Evolutionary conservation across 2,329 filamentous ascomycete species (phyloP), one percentile per base, ranked within the genome.

Genomic region (Xylaria sp.): DNA sequence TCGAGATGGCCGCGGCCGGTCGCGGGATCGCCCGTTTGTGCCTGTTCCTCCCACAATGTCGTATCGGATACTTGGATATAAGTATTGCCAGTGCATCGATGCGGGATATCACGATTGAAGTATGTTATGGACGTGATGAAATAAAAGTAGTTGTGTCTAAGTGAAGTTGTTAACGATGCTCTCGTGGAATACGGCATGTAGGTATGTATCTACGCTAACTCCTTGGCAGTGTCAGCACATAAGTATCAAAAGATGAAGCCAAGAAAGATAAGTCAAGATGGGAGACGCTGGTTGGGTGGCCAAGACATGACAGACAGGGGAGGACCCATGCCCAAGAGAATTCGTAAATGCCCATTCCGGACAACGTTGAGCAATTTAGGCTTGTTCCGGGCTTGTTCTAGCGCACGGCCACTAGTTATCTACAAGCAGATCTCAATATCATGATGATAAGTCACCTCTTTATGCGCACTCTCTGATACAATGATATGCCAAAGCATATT

Each of bases 1-100:
- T 77, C 33, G 53, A 38, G 33, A 20, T 67, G 69, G 70, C 68
- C 72, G 49, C 17, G 49, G 38, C 20, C 20, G 63, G 44, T 48
- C 17, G 48, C 9, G 31, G 65, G 20, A 58, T 20, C 20, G 53
- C 17, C 48, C 26, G 31, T 40, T 46, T 60, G 10, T 13, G 31
- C 49, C 26, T 36, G 49, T 54, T 11, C 53, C 17, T 48, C 17
- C 54, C 36, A 54, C 63, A 33, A 31, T 44, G 49, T 49, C 54
- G 59, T 56, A 46, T 53, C 40, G 56, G 33, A 63, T 69, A 26
- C 42, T 64, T 26, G 17, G 40, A 42, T 51, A 46, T n/a, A 51
- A 49, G 31, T 61, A n/a, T 58, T 54, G 53, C 59, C 46, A 23
- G 63, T 40, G 54, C 67, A 69, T 69, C 46, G 67, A 69, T 48